Base-by-base conservation (phyloP, 2,329 filamentous ascomycete genomes). In the Aspergillus flavus region DNA sequence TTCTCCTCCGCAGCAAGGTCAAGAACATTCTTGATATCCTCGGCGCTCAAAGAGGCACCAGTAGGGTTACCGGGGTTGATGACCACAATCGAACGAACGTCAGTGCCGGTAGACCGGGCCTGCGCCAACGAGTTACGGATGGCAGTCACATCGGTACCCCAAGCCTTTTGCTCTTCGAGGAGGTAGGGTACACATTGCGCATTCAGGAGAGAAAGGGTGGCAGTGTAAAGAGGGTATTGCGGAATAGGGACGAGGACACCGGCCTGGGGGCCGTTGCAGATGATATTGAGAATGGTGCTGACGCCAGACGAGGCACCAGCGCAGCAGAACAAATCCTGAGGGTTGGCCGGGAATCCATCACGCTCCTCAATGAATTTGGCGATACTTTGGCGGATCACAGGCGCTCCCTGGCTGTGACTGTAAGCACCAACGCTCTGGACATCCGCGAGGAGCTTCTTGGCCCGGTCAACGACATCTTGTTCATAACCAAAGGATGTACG, bases 11-110 rank as follows among this genome's bases (percentile, higher is more conserved):
- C 89, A 45, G 95, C 94, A 67, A 97, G 91, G 68, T 95, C 88
- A 69, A 98, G 86, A n/a, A 98, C 92, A 58, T 86, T 85, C 73
- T 90, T 88, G 78, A 99, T 89, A 74, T 97, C 93, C 23, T 88
- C 85, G 68, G 91, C 86, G 41, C 89, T 84, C 21, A 99, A 86
- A 59, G 90, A 95, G 57, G 93, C 93, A 69, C 95, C 95, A 2
- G 95, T 99, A 4, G 95, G 95, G 82, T 99, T 99, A 64, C 95
- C 95, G 0, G 95, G 95, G 85, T 99, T 99, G 84, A 99, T 99
- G 72, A 99, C 90, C 69, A 95, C 94, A 71, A 99, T 93, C 71
- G 92, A 92, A 72, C 94, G 92, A 59, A 97, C 92, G 71, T 98
- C 93, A 64, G 89, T 89, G 66, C 93, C 94, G 58, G 92, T 86